Base-by-base conservation (phyloP, 257 asterid species). In the Echium plantagineum region DNA sequence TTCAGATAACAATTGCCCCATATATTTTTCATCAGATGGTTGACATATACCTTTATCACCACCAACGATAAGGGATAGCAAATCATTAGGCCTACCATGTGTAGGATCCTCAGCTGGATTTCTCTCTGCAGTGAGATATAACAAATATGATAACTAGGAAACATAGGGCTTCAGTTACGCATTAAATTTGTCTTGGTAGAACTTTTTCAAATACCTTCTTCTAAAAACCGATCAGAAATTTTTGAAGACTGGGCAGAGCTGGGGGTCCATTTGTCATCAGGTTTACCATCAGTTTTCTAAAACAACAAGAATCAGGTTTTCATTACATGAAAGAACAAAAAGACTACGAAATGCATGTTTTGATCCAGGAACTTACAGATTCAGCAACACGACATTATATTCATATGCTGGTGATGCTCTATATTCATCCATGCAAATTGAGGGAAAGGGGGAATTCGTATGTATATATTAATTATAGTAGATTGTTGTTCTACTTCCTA, bases 141-240 rank as follows among this genome's bases (percentile, higher is more conserved):
- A 31, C 21, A 38, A 57, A 12, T 22, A 54, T 59, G 6, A 49
- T 26, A 28, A 67, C 31, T 48, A 57, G 21, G 35, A 35, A 47
- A 71, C 57, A 56, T 19, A 2, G 19, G 47, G 32, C 28, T 26
- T 21, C 26, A 5, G 13, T 17, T 10, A 59, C 55, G 54, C 63
- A n/a, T 53, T 18, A 30, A 12, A 16, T 61, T 21, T 58, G 47
- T 63, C 55, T 54, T 64, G 32, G 58, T 4, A 19, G 31, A 49
- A 58, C 20, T 59, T 28, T 47, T 57, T 35, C 46, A 35, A 13
- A 21, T 72, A 90, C 97, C 97, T 77, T 89, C 89, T 19, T 89
- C 89, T 19, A 60, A 77, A 77, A 90, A 90, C 97, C 94, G 86
- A 55, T 70, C 88, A 60, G 94, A 85, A 75, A 90, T 81, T 76